Conservation (phyloP, 2,329 filamentous ascomycete genomes). For the Drechslera avenae region DNA sequence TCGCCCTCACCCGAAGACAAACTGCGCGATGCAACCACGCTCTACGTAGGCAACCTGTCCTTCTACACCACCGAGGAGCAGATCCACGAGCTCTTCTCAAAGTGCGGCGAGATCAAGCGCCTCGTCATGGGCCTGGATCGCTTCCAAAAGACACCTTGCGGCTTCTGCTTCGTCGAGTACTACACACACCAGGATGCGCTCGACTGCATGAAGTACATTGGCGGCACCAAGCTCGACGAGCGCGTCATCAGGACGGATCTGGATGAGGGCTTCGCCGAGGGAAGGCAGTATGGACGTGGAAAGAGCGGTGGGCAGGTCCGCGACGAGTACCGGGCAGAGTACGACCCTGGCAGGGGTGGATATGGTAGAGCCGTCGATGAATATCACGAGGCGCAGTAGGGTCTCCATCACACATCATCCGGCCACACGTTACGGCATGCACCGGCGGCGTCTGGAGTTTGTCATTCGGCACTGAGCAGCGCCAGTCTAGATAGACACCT, state of each 20-base stretch:
- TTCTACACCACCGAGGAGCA: slow-evolving; percentile 99
- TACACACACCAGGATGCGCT: slow-evolving; percentile 97
- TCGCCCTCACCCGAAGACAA: slow-evolving; percentile 73
- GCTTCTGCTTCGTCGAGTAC: slow-evolving; percentile 99
- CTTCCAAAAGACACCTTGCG: slow-evolving; percentile 96
- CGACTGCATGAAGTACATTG: slow-evolving; percentile 98
- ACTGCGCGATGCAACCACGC: slow-evolving; percentile 84
- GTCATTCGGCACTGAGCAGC: slow-evolving; percentile 1
- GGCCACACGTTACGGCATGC: background rate
- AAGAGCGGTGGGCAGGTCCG: slow-evolving; percentile 96
- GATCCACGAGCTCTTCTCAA: slow-evolving; percentile 94
- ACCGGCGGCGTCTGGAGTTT: slow-evolving; percentile 28
- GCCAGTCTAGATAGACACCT: slow-evolving; percentile 1
- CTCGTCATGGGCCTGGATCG: slow-evolving; percentile 97
- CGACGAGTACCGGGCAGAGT: slow-evolving; percentile 97
- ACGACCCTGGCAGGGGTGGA: slow-evolving; percentile 90
- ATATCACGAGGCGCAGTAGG: slow-evolving; percentile 34
- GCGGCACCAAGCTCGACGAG: slow-evolving; percentile 97
- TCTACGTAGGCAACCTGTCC: slow-evolving; percentile 97
- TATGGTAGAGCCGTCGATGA: slow-evolving; percentile 70
- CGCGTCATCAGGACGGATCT: slow-evolving; percentile 93
- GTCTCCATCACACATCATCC: background rate
- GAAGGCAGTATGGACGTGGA: slow-evolving; percentile 91
- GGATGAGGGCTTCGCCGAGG: slow-evolving; percentile 94
- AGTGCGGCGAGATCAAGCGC: slow-evolving; percentile 96